Percentiles rank a stretch among this genome's conserved stretches.
Evolutionary conservation across 2,329 filamentous ascomycete species (phyloP).

Genomic region (Clarireedia hainanense): DNA sequence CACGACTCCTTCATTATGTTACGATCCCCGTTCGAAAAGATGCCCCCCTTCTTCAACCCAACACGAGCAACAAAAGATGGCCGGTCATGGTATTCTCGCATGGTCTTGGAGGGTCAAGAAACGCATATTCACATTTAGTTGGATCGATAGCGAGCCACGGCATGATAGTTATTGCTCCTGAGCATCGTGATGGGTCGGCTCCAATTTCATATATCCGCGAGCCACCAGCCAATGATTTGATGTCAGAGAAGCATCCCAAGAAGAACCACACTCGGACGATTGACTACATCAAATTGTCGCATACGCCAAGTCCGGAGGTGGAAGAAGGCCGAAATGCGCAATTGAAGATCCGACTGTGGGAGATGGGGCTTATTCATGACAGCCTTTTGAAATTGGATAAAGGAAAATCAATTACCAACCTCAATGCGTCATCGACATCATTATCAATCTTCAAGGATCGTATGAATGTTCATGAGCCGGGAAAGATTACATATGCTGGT

Average conservation of each 20-base stretch:
- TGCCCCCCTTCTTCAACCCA: slow-evolving; percentile 50
- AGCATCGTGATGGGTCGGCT: slow-evolving; percentile 75
- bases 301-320: slow-evolving; percentile 56
- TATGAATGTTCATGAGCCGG: slow-evolving; percentile 62
- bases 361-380: slow-evolving; percentile 64
- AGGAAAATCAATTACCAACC: slow-evolving; percentile 41
- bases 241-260: slow-evolving; percentile 18
- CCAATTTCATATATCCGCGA: slow-evolving; percentile 67
- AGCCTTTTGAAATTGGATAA: slow-evolving; percentile 59
- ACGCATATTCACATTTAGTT: slow-evolving; percentile 77
- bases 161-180: slow-evolving; percentile 70
- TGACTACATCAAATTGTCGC: slow-evolving; percentile 46
- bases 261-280: slow-evolving; percentile 27
- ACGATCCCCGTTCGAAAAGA: slow-evolving; percentile 67
- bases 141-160: slow-evolving; percentile 76
- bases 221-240: slow-evolving; percentile 35
- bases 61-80: slow-evolving; percentile 46
- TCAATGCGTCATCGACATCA: slow-evolving; percentile 41
- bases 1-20: slow-evolving; percentile 65
- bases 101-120: slow-evolving; percentile 71
- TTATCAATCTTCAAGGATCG: slow-evolving; percentile 52
- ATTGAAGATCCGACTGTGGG: slow-evolving; percentile 69
- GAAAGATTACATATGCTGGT: slow-evolving; percentile 66
- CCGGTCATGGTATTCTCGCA: slow-evolving; percentile 83
- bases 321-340: slow-evolving; percentile 63